Conservation (phyloP, 805 yeast species). For the Starmera amethionina region DNA sequence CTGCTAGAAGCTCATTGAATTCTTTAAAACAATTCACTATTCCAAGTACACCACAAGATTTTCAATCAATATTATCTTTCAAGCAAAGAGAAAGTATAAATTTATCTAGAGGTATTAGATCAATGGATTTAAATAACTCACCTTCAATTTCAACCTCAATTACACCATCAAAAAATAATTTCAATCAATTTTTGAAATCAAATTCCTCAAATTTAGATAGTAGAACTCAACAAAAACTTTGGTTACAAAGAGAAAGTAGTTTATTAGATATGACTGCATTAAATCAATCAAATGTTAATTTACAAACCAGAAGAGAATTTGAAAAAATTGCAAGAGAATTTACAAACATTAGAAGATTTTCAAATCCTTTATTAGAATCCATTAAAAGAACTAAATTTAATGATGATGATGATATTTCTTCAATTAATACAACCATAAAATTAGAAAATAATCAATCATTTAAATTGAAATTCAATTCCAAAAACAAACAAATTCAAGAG, state of each 20-base stretch:
- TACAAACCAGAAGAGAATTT: conserved; percentile 62
- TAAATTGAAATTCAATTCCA: conserved; percentile 1
- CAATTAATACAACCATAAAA: not conserved
- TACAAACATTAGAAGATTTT: conserved; percentile 54
- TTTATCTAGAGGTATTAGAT: no score
- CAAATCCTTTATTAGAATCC: conserved; percentile 61
- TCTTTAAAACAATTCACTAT: conserved; percentile 17
- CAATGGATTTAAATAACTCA: conserved; percentile 5
- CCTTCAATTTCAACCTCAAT: conserved; percentile 15
- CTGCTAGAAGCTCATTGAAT: conserved; percentile 7
- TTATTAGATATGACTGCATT: conserved; percentile 39
- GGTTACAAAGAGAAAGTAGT: conserved; percentile 76
- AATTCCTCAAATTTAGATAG: conserved; percentile 38
- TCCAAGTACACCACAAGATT: conserved; percentile 3
- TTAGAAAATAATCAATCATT: not conserved
- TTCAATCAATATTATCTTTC: conserved; percentile 12
- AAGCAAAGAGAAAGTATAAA: conserved; percentile 10
- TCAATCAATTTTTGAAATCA: conserved; percentile 30
- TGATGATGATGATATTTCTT: not conserved
- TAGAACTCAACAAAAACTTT: conserved; percentile 74
- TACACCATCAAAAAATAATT: conserved; percentile 25
- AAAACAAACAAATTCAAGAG: conserved; percentile 10
- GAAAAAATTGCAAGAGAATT: conserved; percentile 73
- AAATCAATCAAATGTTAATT: conserved; percentile 17
- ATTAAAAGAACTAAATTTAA: conserved; percentile 34